Evolutionary conservation across 768 basidiomycete genomes (phyloP).

Genomic region (Phylloporus arenicola): DNA sequence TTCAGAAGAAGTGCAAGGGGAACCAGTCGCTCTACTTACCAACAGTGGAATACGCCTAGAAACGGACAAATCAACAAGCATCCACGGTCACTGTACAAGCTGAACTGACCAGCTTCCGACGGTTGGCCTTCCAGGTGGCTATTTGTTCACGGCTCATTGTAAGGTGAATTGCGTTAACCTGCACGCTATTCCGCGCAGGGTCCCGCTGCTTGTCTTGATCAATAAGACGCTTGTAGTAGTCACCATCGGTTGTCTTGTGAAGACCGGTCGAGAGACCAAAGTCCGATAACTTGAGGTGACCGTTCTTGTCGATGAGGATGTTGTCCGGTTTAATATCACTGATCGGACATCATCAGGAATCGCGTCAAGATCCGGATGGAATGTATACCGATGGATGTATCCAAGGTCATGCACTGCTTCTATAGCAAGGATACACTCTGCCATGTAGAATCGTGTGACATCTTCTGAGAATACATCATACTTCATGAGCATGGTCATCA

Average conservation of each 20-base stretch:
- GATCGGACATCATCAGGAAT: conserved; percentile 8
- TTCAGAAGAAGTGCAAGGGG: not conserved
- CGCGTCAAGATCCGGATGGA: not conserved
- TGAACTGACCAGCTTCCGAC: conserved; percentile 76
- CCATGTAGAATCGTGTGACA: conserved; percentile 98
- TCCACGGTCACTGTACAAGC: not conserved
- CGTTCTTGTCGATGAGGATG: conserved; percentile 94
- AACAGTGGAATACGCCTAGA: conserved; percentile 88
- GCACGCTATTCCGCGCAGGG: conserved; percentile 85
- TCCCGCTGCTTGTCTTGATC: conserved; percentile 67
- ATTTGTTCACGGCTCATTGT: conserved; percentile 97
- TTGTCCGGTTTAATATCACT: conserved; percentile 99
- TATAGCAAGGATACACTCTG: conserved; percentile 95
- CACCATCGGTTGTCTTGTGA: conserved; percentile 92
- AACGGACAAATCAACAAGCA: conserved; percentile 6
- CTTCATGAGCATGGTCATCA: conserved; percentile 99
- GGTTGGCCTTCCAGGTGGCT: conserved; percentile 98
- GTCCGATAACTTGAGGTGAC: conserved; percentile 96
- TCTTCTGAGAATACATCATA: conserved; percentile 99
- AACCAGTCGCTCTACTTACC: conserved; percentile 29
- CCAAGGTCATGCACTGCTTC: conserved; percentile 98
- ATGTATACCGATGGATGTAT: conserved; percentile 88
- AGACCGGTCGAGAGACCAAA: conserved; percentile 97
- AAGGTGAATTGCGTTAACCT: conserved; percentile 95
- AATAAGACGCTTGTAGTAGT: conserved; percentile 88